These are phyloP conservation scores for Phaeosphaeria sp. DNA, from an alignment of 2,329 filamentous ascomycete species.

Conservation along the genomic window DNA sequence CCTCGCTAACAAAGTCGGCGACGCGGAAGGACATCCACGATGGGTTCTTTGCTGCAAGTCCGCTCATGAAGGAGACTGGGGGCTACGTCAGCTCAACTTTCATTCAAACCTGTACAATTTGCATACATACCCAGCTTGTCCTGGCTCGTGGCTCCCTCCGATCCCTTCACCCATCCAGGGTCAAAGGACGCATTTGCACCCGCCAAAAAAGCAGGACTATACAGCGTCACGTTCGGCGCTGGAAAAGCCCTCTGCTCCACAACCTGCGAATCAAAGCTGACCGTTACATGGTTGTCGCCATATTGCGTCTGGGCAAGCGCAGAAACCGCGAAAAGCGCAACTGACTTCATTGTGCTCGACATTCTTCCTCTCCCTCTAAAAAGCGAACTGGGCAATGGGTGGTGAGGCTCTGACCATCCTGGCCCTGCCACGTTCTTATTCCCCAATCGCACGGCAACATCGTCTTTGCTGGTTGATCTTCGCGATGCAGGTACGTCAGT, in stretches of 20 bases:
- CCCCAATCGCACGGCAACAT: not conserved
- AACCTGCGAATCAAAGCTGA: slow-evolving; percentile 36
- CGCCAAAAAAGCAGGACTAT: slow-evolving; percentile 40
- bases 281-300: slow-evolving; percentile 39
- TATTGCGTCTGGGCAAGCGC: slow-evolving; percentile 34
- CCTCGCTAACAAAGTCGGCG: slow-evolving; percentile 41
- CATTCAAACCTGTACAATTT: not conserved
- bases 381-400: not conserved
- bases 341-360: not conserved
- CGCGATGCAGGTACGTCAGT: slow-evolving; percentile 25
- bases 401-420: not conserved
- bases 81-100: slow-evolving; percentile 5
- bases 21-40: slow-evolving; percentile 39
- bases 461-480: slow-evolving; percentile 9
- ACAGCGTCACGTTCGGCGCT: slow-evolving; percentile 36
- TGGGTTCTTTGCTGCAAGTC: slow-evolving; percentile 38
- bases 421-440: slow-evolving; percentile 1
- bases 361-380: not conserved
- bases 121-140: slow-evolving; percentile 22
- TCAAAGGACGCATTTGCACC: slow-evolving; percentile 29
- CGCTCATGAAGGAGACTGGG: slow-evolving; percentile 32
- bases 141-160: slow-evolving; percentile 40
- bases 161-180: slow-evolving; percentile 37
- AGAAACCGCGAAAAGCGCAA: slow-evolving; percentile 17
- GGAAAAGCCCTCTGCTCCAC: slow-evolving; percentile 45